These are phyloP conservation scores for Boletus rubroflammeus DNA, from an alignment of 768 basidiomycete genomes.

Conservation along the genomic window DNA sequence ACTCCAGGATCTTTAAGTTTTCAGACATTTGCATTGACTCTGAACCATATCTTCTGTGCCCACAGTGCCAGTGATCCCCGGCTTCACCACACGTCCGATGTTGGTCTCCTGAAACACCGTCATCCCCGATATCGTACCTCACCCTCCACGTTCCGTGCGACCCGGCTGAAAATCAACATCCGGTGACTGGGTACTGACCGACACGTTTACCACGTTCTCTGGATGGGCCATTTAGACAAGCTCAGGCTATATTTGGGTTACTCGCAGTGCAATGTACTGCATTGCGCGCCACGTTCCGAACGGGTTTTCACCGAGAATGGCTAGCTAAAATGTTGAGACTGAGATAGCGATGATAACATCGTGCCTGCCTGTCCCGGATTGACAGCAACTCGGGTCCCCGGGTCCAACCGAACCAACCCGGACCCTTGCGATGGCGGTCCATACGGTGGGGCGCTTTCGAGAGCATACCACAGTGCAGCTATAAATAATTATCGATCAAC, in stretches of 20 bases:
- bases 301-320: background rate
- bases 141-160: background rate
- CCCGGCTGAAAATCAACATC: background rate
- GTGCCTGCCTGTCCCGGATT: conserved; percentile 4
- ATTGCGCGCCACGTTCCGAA: conserved; percentile 6
- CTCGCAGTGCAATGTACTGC: conserved; percentile 4
- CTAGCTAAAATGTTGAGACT: background rate
- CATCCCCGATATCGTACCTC: background rate
- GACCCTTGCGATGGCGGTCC: no score
- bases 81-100: background rate
- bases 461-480: no score
- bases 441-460: background rate
- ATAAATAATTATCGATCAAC: background rate
- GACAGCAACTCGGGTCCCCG: background rate
- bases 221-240: background rate
- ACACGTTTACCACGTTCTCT: conserved; percentile 9
- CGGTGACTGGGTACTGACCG: background rate
- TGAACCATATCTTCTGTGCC: background rate
- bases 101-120: background rate
- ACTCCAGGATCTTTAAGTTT: background rate
- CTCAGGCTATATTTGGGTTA: background rate
- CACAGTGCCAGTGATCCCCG: background rate
- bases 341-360: background rate
- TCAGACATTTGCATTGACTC: background rate
- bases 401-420: background rate